Conservation (phyloP, 306 rosid species). For the Aeschynomene evenia region DNA sequence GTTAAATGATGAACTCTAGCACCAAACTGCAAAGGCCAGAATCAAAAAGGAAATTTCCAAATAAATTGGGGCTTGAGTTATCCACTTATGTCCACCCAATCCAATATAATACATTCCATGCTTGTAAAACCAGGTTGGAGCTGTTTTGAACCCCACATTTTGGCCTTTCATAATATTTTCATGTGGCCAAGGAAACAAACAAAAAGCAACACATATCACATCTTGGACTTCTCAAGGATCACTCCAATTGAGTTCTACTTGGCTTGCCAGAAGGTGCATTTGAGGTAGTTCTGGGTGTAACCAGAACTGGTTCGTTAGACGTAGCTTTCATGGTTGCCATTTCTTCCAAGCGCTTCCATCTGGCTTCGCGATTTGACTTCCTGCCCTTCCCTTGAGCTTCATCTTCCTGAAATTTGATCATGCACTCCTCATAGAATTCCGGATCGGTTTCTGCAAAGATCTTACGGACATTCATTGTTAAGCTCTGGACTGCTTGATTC, state of each 20-base stretch:
- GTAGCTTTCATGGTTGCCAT: constrained; percentile 75
- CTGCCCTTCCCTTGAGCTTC: constrained; percentile 59
- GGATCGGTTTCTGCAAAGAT: constrained; percentile 73
- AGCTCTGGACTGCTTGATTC: constrained; percentile 93
- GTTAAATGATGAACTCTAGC: constrained; percentile 33
- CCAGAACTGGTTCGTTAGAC: constrained; percentile 72
- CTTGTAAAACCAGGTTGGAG: constrained; percentile 40
- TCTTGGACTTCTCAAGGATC: constrained; percentile 27
- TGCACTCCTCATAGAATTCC: constrained; percentile 76
- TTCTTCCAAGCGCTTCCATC: constrained; percentile 89
- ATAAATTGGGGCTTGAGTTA: constrained; percentile 31
- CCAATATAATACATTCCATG: constrained; percentile 57
- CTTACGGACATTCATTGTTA: constrained; percentile 83
- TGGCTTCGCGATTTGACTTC: constrained; percentile 55
- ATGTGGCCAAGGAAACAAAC: constrained; percentile 38
- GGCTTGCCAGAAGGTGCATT: constrained; percentile 57
- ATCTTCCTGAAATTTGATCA: constrained; percentile 66
- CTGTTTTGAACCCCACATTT: constrained; percentile 36
- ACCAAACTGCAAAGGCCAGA: constrained; percentile 38
- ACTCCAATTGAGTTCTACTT: constrained; percentile 25
- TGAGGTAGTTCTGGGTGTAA: constrained; percentile 57
- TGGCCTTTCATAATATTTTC: constrained; percentile 19
- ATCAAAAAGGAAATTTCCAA: constrained; percentile 38
- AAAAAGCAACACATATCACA: constrained; percentile 25
- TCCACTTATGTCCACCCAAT: constrained; percentile 53